Evolutionary conservation across 495 filamentous ascomycete genomes (phyloP).

Genomic region (Alectoria sarmentosa): DNA sequence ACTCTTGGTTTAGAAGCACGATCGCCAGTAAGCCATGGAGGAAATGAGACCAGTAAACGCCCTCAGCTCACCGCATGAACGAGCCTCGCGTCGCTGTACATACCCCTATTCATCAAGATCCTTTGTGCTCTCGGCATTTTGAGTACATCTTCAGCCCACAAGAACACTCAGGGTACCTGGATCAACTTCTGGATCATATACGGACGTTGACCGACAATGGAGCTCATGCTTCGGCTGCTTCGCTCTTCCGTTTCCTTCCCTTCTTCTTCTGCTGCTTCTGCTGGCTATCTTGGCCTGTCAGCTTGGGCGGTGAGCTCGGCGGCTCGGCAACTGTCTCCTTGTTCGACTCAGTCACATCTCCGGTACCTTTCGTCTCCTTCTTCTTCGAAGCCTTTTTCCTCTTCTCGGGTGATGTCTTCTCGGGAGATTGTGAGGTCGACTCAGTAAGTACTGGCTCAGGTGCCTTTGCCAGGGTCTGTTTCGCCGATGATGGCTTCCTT

Average conservation of each 20-base stretch:
- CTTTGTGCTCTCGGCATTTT: background rate
- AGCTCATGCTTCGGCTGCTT: conserved; percentile 27
- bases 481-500: conserved; percentile 28
- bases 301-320: conserved; percentile 44
- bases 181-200: background rate
- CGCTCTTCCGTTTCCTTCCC: conserved; percentile 64
- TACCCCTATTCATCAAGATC: background rate
- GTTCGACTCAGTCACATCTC: conserved; percentile 32
- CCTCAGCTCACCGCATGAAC: background rate
- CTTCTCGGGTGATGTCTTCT: conserved; percentile 35
- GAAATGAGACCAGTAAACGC: background rate
- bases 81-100: background rate
- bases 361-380: conserved; percentile 37
- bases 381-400: conserved; percentile 36
- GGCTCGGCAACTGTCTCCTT: conserved; percentile 43
- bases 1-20: background rate
- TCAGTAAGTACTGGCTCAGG: conserved; percentile 24
- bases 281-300: conserved; percentile 11
- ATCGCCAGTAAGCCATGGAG: background rate
- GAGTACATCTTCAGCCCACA: background rate
- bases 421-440: conserved; percentile 30
- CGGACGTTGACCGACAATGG: background rate
- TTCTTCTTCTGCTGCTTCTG: conserved; percentile 39
- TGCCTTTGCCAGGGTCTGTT: conserved; percentile 26
- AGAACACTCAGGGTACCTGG: conserved; percentile 1